phyloP scores from a whole-genome alignment of 2,329 filamentous ascomycete species.

The Botryosphaeria dothidea region DNA sequence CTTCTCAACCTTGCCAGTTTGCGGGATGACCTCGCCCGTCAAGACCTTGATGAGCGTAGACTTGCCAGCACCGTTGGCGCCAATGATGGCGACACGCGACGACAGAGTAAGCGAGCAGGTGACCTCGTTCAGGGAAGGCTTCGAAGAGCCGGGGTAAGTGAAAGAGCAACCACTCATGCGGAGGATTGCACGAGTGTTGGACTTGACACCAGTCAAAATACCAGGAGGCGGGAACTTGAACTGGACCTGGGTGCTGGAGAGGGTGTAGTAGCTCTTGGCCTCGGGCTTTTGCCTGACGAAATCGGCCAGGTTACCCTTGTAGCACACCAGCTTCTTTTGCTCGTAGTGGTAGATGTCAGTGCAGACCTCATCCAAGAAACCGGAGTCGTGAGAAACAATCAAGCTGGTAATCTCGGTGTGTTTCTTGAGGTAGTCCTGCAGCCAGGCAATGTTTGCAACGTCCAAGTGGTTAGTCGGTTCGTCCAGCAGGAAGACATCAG shows the following conservation, averaged over 20 bases:
- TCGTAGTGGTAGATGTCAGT: slow-evolving; percentile 99
- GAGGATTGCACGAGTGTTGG: slow-evolving; percentile 87
- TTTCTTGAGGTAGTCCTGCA: slow-evolving; percentile 92
- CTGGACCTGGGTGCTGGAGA: slow-evolving; percentile 82
- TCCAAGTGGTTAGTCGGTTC: slow-evolving; percentile 99
- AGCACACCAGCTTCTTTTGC: slow-evolving; percentile 88
- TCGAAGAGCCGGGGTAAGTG: slow-evolving; percentile 86
- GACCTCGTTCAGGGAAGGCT: slow-evolving; percentile 84
- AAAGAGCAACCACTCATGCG: slow-evolving; percentile 91
- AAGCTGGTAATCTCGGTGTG: slow-evolving; percentile 95
- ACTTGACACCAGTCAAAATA: slow-evolving; percentile 94
- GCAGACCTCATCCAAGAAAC: slow-evolving; percentile 94
- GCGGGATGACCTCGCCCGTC: slow-evolving; percentile 87
- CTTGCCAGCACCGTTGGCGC: slow-evolving; percentile 96
- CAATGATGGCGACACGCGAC: slow-evolving; percentile 93
- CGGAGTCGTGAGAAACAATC: slow-evolving; percentile 98
- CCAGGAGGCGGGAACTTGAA: slow-evolving; percentile 98
- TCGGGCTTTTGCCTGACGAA: slow-evolving; percentile 92
- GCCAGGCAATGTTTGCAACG: slow-evolving; percentile 92
- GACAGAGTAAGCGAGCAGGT: slow-evolving; percentile 87
- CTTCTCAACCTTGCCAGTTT: slow-evolving; percentile 87
- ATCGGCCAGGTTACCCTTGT: slow-evolving; percentile 77
- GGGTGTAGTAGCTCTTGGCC: slow-evolving; percentile 96
- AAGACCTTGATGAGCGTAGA: slow-evolving; percentile 97
- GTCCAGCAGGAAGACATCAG: slow-evolving; percentile 94